Base-by-base conservation (phyloP, 768 basidiomycete species). In the Phlebiopsis gigantea region DNA sequence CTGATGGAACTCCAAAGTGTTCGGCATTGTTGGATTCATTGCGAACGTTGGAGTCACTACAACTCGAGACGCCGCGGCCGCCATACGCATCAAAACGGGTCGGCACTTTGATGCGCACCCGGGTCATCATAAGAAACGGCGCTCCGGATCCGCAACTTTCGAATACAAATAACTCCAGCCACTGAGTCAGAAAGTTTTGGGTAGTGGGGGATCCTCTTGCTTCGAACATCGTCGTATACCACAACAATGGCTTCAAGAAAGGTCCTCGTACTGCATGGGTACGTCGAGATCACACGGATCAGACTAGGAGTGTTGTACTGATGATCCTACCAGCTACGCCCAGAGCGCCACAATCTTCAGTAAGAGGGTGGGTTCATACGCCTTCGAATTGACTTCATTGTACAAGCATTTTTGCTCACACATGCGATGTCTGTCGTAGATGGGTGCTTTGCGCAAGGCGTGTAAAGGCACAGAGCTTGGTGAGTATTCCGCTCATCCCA, bases 401-500 rank as follows among this genome's bases (percentile, higher is more conserved):
- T n/a, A n/a, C n/a, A n/a, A n/a, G n/a, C n/a, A n/a, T n/a, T n/a
- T n/a, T n/a, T n/a, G n/a, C n/a, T n/a, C n/a, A n/a, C n/a, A 8
- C 47, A 29, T 39, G 17, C 8, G 12, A 3, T 24, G 19, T 46
- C n/a, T n/a, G 44, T 19, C 31, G 9, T 62, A 91, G 88, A 72
- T 90, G 45, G 87, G 85, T 19, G 88, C 88, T 2, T 72, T 91
- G 25, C 78, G 88, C 50, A 90, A 88, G 69, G 77, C 85, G 57
- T 81, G 82, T 56, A 83, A 84, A 61, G 76, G 78, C 53, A 68
- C 88, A 41, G 87, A 90, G 61, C 73, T 90, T 54, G 84, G 88
- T 86, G 53, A 29, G 69, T 62, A 2, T 14, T 4, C 46, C 4
- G 14, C 41, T 29, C 31, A 31, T 24, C 2, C 17, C 39, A 29